A percentile compares a stretch with the other conserved stretches of the same genome.
Evolutionary conservation across 768 basidiomycete species (phyloP).

Genomic region (Lenzites betulinus): DNA sequence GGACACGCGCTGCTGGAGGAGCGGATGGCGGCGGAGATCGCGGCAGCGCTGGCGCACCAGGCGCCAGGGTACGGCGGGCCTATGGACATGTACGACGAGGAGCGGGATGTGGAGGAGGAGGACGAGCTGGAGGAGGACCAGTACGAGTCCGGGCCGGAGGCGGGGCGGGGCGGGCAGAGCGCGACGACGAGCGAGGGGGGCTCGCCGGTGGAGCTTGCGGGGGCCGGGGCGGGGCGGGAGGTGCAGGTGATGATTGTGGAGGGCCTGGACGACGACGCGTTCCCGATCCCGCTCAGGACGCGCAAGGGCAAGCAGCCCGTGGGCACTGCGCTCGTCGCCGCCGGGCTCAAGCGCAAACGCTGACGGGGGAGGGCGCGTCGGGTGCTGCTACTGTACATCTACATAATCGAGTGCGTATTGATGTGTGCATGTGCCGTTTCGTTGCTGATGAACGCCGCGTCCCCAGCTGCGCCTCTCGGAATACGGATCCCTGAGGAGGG

Average conservation of each 20-base stretch:
- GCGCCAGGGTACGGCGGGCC: conserved; percentile 37
- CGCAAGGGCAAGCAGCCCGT: conserved; percentile 61
- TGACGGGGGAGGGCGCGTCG: conserved; percentile 32
- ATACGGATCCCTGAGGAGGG: background rate
- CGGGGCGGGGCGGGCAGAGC: conserved; percentile 47
- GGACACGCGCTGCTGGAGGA: conserved; percentile 45
- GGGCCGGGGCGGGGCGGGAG: conserved; percentile 12
- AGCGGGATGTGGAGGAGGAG: conserved; percentile 57
- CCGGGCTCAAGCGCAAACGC: conserved; percentile 69
- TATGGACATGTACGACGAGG: conserved; percentile 46
- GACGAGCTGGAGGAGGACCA: conserved; percentile 48
- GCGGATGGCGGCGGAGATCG: conserved; percentile 72
- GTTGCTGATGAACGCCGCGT: background rate
- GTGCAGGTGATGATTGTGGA: conserved; percentile 25
- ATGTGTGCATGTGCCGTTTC: background rate
- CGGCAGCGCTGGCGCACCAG: conserved; percentile 71
- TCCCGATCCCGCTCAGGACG: conserved; percentile 70
- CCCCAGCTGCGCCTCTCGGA: background rate
- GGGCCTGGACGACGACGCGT: conserved; percentile 57
- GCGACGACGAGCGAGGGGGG: conserved; percentile 5
- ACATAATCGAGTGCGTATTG: conserved; percentile 20
- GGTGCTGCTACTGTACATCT: conserved; percentile 10
- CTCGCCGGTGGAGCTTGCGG: conserved; percentile 4
- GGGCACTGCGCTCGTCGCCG: conserved; percentile 27
- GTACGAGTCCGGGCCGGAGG: conserved; percentile 36